Conservation (phyloP, 495 filamentous ascomycete species). For the Cercophora scortea region DNA sequence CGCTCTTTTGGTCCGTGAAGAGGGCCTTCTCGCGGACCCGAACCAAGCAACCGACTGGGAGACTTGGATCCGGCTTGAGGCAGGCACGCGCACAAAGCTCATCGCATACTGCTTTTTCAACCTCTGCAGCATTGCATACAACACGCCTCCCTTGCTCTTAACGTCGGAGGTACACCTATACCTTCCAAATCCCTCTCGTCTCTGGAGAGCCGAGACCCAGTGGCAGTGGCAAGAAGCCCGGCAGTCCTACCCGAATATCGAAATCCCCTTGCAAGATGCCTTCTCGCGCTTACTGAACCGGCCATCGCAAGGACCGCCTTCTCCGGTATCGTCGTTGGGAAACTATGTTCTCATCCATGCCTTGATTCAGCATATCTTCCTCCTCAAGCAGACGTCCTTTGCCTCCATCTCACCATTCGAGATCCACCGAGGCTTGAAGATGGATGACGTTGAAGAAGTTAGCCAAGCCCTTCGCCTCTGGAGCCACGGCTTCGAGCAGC, state of each 20-base stretch:
- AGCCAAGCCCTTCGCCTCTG: constrained; percentile 54
- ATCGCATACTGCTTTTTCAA: constrained; percentile 54
- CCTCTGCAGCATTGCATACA: constrained; percentile 50
- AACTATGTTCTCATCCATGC: constrained; percentile 64
- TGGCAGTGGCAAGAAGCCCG: constrained; percentile 45
- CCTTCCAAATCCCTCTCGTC: constrained; percentile 46
- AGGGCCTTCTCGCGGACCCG: constrained; percentile 37
- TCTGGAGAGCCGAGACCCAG: constrained; percentile 44
- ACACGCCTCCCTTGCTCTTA: constrained; percentile 49
- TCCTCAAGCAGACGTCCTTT: constrained; percentile 52
- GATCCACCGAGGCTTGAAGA: constrained; percentile 36
- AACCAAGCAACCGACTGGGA: constrained; percentile 42
- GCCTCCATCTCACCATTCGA: constrained; percentile 36
- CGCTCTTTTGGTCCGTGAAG: constrained; percentile 46
- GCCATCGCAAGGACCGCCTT: constrained; percentile 35
- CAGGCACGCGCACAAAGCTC: constrained; percentile 47
- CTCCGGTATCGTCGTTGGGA: constrained; percentile 53
- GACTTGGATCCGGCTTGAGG: constrained; percentile 50
- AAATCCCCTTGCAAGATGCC: constrained; percentile 43
- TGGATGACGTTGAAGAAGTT: constrained; percentile 48
- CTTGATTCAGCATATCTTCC: constrained; percentile 60
- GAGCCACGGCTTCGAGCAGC: constrained; percentile 55
- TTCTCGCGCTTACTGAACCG: constrained; percentile 40
- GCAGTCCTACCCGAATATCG: constrained; percentile 31
- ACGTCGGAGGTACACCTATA: constrained; percentile 56